Percentiles rank a stretch among this genome's conserved stretches.
These are phyloP conservation scores for Cubamyces sp. DNA, from an alignment of 768 basidiomycete species.

Conservation along the genomic window DNA sequence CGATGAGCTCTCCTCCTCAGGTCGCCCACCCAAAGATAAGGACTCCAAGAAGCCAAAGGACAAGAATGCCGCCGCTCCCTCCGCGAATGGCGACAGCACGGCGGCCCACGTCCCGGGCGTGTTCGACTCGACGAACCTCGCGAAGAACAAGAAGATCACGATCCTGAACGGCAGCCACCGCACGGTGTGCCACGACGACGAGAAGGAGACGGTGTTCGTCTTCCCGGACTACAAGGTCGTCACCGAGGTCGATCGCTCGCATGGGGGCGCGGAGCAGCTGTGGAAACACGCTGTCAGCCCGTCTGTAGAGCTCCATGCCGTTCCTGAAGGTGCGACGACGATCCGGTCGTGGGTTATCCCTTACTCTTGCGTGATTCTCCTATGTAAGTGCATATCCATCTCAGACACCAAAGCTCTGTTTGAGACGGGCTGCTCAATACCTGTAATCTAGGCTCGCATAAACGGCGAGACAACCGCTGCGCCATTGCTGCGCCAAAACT, in stretches of 20 bases:
- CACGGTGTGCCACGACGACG: conserved; percentile 65
- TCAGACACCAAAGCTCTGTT: background rate
- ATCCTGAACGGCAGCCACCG: conserved; percentile 86
- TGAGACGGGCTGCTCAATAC: background rate
- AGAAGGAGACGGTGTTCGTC: conserved; percentile 79
- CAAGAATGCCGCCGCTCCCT: conserved; percentile 1
- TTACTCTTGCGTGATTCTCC: conserved; percentile 85
- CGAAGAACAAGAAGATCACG: conserved; percentile 49
- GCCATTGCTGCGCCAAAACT: conserved; percentile 85
- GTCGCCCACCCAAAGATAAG: conserved; percentile 17
- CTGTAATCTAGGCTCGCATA: conserved; percentile 79
- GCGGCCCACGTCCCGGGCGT: conserved; percentile 50
- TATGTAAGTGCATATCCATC: conserved; percentile 63
- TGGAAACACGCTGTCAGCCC: conserved; percentile 70
- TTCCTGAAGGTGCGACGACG: conserved; percentile 45
- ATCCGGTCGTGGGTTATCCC: conserved; percentile 82
- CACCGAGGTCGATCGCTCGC: conserved; percentile 65
- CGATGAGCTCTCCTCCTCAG: conserved; percentile 20
- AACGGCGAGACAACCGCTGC: conserved; percentile 90
- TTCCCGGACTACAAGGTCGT: conserved; percentile 93
- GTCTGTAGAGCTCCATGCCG: conserved; percentile 51
- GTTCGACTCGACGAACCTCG: conserved; percentile 57
- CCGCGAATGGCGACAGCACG: background rate
- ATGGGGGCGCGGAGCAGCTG: conserved; percentile 68
- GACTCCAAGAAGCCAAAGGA: conserved; percentile 15